These are phyloP conservation scores for Phaeotremella fagi DNA, from an alignment of 768 basidiomycete genomes.

Conservation along the genomic window DNA sequence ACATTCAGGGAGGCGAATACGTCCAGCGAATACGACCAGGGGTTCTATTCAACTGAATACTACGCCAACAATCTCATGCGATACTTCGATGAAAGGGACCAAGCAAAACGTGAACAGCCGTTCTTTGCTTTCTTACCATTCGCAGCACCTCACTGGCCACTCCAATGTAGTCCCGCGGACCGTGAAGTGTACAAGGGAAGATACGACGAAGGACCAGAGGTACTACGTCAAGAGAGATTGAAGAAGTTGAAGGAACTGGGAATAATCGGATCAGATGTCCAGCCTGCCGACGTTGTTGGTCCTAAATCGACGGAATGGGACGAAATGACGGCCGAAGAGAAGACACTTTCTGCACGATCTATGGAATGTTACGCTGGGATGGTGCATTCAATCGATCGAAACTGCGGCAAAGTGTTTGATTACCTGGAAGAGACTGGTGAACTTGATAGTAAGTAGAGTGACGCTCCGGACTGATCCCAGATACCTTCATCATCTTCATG, in stretches of 20 bases:
- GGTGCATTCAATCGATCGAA: slow-evolving; percentile 26
- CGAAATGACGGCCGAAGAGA: slow-evolving; percentile 26
- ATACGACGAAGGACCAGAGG: slow-evolving; percentile 43
- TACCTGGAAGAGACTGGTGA: slow-evolving; percentile 32
- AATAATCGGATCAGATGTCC: slow-evolving; percentile 24
- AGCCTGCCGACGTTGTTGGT: neutral
- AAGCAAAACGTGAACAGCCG: slow-evolving; percentile 16
- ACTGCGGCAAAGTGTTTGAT: slow-evolving; percentile 36
- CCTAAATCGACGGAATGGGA: slow-evolving; percentile 13
- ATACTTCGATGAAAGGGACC: neutral
- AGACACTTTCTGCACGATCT: slow-evolving; percentile 18
- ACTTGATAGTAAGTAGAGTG: no score
- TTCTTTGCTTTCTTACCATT: slow-evolving; percentile 45
- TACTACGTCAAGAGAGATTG: slow-evolving; percentile 26
- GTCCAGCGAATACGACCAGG: no score
- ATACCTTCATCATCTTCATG: slow-evolving; percentile 43
- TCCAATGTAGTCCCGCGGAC: slow-evolving; percentile 29
- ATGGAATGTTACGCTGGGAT: slow-evolving; percentile 28
- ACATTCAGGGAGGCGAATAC: no score
- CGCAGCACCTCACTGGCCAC: slow-evolving; percentile 43
- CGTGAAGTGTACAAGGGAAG: slow-evolving; percentile 33
- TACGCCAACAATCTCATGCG: neutral
- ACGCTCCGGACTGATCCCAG: no score
- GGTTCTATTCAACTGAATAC: slow-evolving; percentile 2
- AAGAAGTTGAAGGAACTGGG: slow-evolving; percentile 32